Percentiles rank a stretch among this genome's conserved stretches.
phyloP scores from a whole-genome alignment of 75 land plant genomes.

The Pinus albicaulis region DNA sequence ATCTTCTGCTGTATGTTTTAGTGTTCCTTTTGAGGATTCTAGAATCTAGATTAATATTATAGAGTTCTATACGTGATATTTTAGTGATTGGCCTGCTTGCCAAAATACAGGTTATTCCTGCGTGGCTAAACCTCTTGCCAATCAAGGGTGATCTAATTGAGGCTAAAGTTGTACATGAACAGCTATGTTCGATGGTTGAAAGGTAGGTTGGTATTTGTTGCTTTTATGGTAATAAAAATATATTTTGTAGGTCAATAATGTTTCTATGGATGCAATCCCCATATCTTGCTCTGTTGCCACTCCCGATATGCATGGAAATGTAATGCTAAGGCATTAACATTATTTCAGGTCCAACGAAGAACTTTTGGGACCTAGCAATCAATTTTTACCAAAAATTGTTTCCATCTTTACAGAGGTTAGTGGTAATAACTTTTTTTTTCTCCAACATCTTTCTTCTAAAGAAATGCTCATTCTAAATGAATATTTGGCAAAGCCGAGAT shows the following conservation, averaged over 20 bases:
- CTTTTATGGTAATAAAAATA: too few relatives aligned
- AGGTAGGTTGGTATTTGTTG: conserved; percentile 16
- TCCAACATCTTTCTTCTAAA: too few relatives aligned
- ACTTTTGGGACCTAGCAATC: conserved; percentile 42
- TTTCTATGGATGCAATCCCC: not conserved
- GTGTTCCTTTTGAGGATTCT: not conserved
- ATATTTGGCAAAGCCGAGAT: too few relatives aligned
- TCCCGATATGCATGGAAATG: not conserved
- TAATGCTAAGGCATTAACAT: too few relatives aligned
- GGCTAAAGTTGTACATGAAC: conserved; percentile 51
- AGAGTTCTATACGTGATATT: not conserved
- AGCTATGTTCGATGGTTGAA: conserved; percentile 45
- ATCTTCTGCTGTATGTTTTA: not conserved
- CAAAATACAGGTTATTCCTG: conserved; percentile 36
- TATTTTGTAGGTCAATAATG: not conserved
- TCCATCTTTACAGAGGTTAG: conserved; percentile 45
- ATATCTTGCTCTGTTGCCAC: not conserved
- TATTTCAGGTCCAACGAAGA: conserved; percentile 34
- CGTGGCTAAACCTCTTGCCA: conserved; percentile 44
- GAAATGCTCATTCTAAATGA: too few relatives aligned
- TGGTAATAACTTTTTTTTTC: not conserved
- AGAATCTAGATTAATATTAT: not conserved
- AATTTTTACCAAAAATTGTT: conserved; percentile 40
- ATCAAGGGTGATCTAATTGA: conserved; percentile 35
- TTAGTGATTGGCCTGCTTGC: not conserved